Conservation (phyloP, 2,329 filamentous ascomycete species). For the Epicoccum sorghinum region DNA sequence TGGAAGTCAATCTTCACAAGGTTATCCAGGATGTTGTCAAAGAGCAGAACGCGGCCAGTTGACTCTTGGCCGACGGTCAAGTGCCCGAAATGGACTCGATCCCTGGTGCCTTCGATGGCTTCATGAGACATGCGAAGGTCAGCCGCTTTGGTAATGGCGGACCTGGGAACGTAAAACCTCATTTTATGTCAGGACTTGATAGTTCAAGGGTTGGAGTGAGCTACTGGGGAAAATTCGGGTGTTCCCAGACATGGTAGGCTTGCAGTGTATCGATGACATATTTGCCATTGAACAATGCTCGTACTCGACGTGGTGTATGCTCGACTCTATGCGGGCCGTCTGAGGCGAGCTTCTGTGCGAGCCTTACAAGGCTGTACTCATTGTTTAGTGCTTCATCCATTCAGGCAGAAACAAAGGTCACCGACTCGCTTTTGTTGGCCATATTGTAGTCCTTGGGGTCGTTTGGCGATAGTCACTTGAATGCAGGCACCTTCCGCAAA, state of each 20-base stretch:
- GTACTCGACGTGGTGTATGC: conserved; percentile 38
- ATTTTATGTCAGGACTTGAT: neutral
- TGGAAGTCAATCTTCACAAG: conserved; percentile 42
- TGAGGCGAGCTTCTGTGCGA: conserved; percentile 50
- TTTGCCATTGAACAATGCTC: conserved; percentile 40
- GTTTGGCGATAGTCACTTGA: conserved; percentile 1
- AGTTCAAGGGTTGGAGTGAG: neutral
- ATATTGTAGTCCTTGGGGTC: neutral
- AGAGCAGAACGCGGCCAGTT: conserved; percentile 36
- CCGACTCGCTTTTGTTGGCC: conserved; percentile 17
- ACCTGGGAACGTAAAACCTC: conserved; percentile 40
- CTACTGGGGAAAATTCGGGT: conserved; percentile 44
- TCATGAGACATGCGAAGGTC: neutral
- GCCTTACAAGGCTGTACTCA: conserved; percentile 44
- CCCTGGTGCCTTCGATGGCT: conserved; percentile 1
- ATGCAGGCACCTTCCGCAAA: neutral
- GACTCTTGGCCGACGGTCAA: conserved; percentile 26
- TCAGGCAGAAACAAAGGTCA: neutral
- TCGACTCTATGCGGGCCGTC: conserved; percentile 46
- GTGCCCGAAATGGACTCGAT: conserved; percentile 26
- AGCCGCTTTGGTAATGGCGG: conserved; percentile 20
- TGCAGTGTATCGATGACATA: conserved; percentile 43
- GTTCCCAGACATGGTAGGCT: conserved; percentile 48
- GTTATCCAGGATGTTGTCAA: conserved; percentile 32
- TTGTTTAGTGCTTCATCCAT: neutral